phyloP scores from a whole-genome alignment of 1,139 yeast species.

The Saccharomyces pastorianus region DNA sequence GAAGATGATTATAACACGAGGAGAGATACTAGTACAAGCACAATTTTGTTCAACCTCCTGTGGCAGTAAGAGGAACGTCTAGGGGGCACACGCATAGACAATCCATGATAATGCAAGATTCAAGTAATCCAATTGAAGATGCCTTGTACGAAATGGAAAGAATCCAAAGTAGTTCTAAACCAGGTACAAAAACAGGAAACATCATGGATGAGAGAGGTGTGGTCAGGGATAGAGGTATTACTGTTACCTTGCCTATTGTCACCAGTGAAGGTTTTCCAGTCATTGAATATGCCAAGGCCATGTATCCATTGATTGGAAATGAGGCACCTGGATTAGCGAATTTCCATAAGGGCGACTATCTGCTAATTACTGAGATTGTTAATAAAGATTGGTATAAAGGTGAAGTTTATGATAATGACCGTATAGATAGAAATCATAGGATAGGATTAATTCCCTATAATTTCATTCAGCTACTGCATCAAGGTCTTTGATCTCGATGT shows the following conservation, averaged over 20 bases:
- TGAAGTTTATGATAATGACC: slow-evolving; percentile 27
- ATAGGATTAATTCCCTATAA: slow-evolving; percentile 28
- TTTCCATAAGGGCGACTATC: slow-evolving; percentile 27
- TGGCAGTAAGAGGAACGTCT: not conserved
- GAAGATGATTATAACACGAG: not conserved
- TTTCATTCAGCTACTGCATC: slow-evolving; percentile 22
- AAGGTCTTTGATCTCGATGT: not conserved
- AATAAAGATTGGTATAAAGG: slow-evolving; percentile 31
- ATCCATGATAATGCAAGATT: slow-evolving; percentile 18
- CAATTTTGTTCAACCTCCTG: not conserved
- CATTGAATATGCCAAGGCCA: slow-evolving; percentile 27
- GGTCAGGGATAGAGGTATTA: slow-evolving; percentile 24
- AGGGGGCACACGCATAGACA: slow-evolving; percentile 17
- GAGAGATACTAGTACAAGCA: not conserved
- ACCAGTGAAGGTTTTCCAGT: slow-evolving; percentile 22
- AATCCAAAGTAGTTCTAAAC: slow-evolving; percentile 13
- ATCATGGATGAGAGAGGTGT: slow-evolving; percentile 11
- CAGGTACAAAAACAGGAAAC: slow-evolving; percentile 1
- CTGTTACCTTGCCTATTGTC: slow-evolving; percentile 23
- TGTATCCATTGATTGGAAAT: slow-evolving; percentile 25
- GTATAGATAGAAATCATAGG: slow-evolving; percentile 16
- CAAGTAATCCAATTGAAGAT: slow-evolving; percentile 22
- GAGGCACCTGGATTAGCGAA: slow-evolving; percentile 25
- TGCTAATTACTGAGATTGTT: slow-evolving; percentile 25
- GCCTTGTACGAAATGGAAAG: slow-evolving; percentile 26